Percentiles rank a stretch among this genome's conserved stretches.
These are phyloP conservation scores for Lyophyllum atratum DNA, from an alignment of 768 basidiomycete species.

Conservation along the genomic window DNA sequence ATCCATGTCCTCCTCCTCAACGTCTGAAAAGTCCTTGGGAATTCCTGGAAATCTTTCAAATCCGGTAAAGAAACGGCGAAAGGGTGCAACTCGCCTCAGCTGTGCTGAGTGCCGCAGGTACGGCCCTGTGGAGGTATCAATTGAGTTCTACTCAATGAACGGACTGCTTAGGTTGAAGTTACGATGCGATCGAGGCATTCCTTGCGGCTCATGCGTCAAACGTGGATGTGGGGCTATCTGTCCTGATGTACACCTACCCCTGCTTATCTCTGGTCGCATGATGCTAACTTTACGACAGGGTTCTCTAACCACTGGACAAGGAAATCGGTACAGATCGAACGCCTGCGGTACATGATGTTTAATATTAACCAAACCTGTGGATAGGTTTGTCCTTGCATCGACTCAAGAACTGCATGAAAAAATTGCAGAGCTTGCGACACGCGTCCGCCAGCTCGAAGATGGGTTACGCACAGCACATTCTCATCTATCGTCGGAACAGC, in stretches of 20 bases:
- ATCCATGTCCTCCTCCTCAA: constrained; percentile 37
- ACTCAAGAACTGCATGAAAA: constrained; percentile 85
- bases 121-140: constrained; percentile 7
- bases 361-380: constrained; percentile 5
- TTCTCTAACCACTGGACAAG: constrained; percentile 79
- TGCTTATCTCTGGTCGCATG: not conserved
- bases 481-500: constrained; percentile 56
- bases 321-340: constrained; percentile 59
- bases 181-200: constrained; percentile 74
- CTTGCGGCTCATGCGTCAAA: constrained; percentile 81
- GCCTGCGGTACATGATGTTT: not conserved
- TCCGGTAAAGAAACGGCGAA: constrained; percentile 58
- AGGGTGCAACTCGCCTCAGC: constrained; percentile 74
- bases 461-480: constrained; percentile 61
- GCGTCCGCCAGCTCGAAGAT: constrained; percentile 79
- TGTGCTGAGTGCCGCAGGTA: constrained; percentile 83
- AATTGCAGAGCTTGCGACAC: constrained; percentile 70
- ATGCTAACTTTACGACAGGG: constrained; percentile 40
- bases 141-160: constrained; percentile 4
- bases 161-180: constrained; percentile 54
- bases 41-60: constrained; percentile 21
- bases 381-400: constrained; percentile 76
- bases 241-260: constrained; percentile 56
- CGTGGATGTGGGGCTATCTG: constrained; percentile 81
- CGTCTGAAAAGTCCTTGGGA: constrained; percentile 31